A percentile compares a stretch with the other conserved stretches of the same genome.
Conservation (phyloP, 2,329 filamentous ascomycete genomes). For the Talaromyces albobiverticillius region DNA sequence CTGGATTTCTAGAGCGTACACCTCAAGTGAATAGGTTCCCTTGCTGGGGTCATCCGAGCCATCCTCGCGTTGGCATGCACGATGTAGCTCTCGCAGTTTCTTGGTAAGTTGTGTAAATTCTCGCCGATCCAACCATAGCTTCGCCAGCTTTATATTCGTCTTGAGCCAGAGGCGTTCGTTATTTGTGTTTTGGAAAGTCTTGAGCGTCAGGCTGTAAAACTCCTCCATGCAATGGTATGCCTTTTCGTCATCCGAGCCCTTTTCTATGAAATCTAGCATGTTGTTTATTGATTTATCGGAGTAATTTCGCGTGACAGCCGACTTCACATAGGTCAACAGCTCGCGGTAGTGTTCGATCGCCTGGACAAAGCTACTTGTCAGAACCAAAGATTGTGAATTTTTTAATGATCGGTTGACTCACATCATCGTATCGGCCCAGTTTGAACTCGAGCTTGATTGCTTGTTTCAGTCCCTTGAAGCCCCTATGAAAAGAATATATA, state of each 20-base stretch:
- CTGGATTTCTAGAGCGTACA: slow-evolving; percentile 96
- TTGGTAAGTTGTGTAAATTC: slow-evolving; percentile 76
- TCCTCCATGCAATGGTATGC: slow-evolving; percentile 83
- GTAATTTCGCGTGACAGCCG: slow-evolving; percentile 94
- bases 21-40: slow-evolving; percentile 91
- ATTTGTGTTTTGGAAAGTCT: slow-evolving; percentile 95
- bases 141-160: slow-evolving; percentile 95
- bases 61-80: slow-evolving; percentile 81
- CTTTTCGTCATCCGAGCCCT: slow-evolving; percentile 70
- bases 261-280: slow-evolving; percentile 97
- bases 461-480: slow-evolving; percentile 96
- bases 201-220: slow-evolving; percentile 89
- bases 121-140: slow-evolving; percentile 85
- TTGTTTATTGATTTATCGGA: slow-evolving; percentile 99
- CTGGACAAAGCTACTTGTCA: slow-evolving; percentile 46
- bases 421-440: slow-evolving; percentile 81
- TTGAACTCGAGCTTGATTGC: slow-evolving; percentile 97
- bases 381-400: neutral
- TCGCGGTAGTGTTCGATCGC: slow-evolving; percentile 90
- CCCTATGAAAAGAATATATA: slow-evolving; percentile 44
- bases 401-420: slow-evolving; percentile 34
- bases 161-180: slow-evolving; percentile 97
- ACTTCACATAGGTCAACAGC: slow-evolving; percentile 95
- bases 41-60: slow-evolving; percentile 83
- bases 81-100: slow-evolving; percentile 85